phyloP scores from a whole-genome alignment of 768 basidiomycete genomes.

The Rhodosporidiobolus sp. region DNA sequence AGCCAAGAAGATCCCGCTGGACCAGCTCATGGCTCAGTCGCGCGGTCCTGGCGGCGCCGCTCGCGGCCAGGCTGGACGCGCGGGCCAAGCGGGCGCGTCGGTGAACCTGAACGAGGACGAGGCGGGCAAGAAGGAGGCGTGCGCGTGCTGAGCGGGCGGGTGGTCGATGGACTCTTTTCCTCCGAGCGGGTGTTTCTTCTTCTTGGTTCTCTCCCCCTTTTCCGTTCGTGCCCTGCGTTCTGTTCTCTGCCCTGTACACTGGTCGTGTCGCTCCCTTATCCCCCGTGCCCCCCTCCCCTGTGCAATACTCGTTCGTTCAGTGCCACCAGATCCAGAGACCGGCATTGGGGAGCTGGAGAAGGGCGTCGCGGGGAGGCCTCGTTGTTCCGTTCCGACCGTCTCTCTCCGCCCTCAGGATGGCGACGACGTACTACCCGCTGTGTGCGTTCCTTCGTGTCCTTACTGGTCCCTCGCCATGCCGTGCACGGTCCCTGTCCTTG shows the following conservation, averaged over 20 bases:
- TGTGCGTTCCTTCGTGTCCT: no score
- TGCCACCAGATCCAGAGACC: no score
- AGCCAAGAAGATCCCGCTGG: constrained; percentile 88
- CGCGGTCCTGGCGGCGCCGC: constrained; percentile 38
- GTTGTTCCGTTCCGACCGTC: no score
- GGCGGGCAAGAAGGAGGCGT: constrained; percentile 47
- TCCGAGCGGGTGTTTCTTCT: not conserved
- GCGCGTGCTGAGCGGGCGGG: constrained; percentile 43
- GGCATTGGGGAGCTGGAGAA: no score
- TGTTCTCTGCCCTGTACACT: not conserved
- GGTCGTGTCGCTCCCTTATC: not conserved
- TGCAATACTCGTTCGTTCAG: not conserved
- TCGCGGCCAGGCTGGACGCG: constrained; percentile 21
- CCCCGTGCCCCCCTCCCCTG: not conserved
- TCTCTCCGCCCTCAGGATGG: no score
- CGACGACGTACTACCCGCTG: no score
- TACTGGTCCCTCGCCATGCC: no score
- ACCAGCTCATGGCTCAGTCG: constrained; percentile 83
- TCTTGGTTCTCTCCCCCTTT: no score
- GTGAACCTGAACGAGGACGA: constrained; percentile 49
- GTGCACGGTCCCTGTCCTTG: not conserved
- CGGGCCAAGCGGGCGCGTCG: constrained; percentile 58
- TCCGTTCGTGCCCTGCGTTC: no score
- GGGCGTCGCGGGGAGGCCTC: no score
- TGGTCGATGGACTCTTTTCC: not conserved